Evolutionary conservation across 2,329 filamentous ascomycete species (phyloP).

Genomic region (Rutstroemia sydowiana): DNA sequence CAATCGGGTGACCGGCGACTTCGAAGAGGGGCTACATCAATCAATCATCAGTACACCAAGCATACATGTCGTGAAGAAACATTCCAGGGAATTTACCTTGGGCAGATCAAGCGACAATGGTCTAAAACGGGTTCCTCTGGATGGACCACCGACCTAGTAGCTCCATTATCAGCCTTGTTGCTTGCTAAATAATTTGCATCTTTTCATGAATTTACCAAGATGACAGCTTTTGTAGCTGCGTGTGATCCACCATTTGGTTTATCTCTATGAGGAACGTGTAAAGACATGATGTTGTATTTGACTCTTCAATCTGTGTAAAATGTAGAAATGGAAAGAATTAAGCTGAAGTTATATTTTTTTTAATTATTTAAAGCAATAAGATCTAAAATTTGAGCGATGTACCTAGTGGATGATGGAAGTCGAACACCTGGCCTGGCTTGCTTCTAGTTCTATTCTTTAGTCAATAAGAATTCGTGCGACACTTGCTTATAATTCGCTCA

Average conservation of each 20-base stretch:
- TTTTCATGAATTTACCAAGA: slow-evolving; percentile 57
- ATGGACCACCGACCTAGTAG: slow-evolving; percentile 81
- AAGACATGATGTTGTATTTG: slow-evolving; percentile 35
- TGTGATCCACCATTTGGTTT: slow-evolving; percentile 38
- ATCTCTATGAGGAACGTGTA: slow-evolving; percentile 35
- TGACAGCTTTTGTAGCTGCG: slow-evolving; percentile 82
- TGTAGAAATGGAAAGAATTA: not conserved
- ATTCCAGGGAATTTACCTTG: slow-evolving; percentile 54
- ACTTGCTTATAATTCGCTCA: no score
- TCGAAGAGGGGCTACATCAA: slow-evolving; percentile 79
- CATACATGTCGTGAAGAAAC: not conserved
- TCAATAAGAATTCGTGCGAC: no score
- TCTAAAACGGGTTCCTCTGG: slow-evolving; percentile 89
- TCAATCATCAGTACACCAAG: slow-evolving; percentile 1
- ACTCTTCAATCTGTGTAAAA: no score
- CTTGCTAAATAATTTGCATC: not conserved
- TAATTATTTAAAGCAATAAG: not conserved
- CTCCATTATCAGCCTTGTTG: slow-evolving; percentile 10
- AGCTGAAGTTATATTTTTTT: not conserved
- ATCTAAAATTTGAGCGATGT: no score
- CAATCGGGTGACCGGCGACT: slow-evolving; percentile 95
- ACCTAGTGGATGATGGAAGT: no score
- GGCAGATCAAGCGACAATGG: slow-evolving; percentile 92
- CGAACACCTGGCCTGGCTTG: no score
- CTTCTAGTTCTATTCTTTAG: no score